Conservation (phyloP, 1,284 basidiomycete species). For the Phylloporus sp. region DNA sequence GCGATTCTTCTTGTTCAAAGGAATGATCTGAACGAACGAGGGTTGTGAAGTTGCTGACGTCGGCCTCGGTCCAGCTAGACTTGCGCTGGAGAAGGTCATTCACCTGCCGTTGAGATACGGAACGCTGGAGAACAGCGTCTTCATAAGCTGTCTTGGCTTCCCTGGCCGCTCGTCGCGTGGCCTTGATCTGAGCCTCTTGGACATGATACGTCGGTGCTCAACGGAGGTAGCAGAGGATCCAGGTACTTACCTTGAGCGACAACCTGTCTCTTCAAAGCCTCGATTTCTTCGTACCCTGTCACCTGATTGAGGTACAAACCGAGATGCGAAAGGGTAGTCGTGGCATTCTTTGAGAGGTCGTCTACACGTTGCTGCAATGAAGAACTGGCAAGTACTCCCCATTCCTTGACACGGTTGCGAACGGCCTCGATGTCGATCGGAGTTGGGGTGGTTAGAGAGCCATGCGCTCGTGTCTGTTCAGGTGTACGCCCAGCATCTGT, state of each 20-base stretch:
- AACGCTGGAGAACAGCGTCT: slow-evolving; percentile 75
- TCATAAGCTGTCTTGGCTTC: slow-evolving; percentile 80
- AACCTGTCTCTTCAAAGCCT: slow-evolving; percentile 81
- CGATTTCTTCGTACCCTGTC: slow-evolving; percentile 92
- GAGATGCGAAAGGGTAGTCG: slow-evolving; percentile 71
- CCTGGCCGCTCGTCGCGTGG: slow-evolving; percentile 65
- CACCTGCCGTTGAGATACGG: slow-evolving; percentile 85
- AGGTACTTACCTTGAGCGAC: slow-evolving; percentile 74
- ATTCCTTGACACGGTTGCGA: slow-evolving; percentile 56
- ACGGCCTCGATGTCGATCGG: slow-evolving; percentile 31
- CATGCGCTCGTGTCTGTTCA: slow-evolving; percentile 9
- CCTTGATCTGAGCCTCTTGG: slow-evolving; percentile 71
- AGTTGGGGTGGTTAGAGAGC: slow-evolving; percentile 2
- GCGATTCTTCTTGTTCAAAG: slow-evolving; percentile 78
- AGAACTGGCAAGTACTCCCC: slow-evolving; percentile 57
- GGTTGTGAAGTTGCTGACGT: slow-evolving; percentile 84
- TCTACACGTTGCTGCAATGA: slow-evolving; percentile 62
- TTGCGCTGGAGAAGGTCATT: slow-evolving; percentile 93
- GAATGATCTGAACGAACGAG: slow-evolving; percentile 89
- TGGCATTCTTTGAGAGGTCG: slow-evolving; percentile 62
- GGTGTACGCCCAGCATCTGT: slow-evolving; percentile 4
- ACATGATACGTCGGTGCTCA: slow-evolving; percentile 20
- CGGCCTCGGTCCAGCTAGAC: slow-evolving; percentile 83
- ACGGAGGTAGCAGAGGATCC: background rate
- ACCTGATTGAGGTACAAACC: slow-evolving; percentile 83